Evolutionary conservation across 2,329 filamentous ascomycete species (phyloP).

Genomic region (Fusarium penzigii): DNA sequence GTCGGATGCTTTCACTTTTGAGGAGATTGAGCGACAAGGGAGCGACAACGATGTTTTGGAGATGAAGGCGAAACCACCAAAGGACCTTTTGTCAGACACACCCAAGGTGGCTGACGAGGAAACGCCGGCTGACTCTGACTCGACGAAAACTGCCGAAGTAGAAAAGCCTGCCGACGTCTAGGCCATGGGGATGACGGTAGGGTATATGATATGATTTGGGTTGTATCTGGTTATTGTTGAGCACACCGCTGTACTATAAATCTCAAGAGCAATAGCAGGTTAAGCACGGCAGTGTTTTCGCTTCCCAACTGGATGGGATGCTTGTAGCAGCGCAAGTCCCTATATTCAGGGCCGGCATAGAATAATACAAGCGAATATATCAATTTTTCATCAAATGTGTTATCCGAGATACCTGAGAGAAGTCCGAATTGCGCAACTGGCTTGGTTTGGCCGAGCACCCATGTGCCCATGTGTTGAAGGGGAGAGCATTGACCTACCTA

Average conservation of each 20-base stretch:
- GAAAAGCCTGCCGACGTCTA: not conserved
- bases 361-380: not conserved
- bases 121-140: not conserved
- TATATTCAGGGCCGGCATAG: not conserved
- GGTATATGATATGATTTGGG: conserved; percentile 13
- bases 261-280: too few species aligned
- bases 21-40: conserved; percentile 54
- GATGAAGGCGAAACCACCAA: conserved; percentile 43
- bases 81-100: conserved; percentile 27
- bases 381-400: not conserved
- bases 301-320: too few species aligned
- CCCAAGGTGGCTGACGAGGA: conserved; percentile 14
- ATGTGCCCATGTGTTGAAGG: too few species aligned
- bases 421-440: too few species aligned
- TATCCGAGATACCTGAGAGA: not conserved
- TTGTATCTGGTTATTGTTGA: conserved; percentile 1
- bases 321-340: not conserved
- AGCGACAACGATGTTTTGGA: conserved; percentile 50
- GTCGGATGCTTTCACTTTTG: conserved; percentile 62
- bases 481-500: too few species aligned
- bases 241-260: too few species aligned
- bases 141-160: not conserved
- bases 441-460: too few species aligned
- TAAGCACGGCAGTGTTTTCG: too few species aligned
- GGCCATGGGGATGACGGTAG: not conserved